phyloP scores from a whole-genome alignment of 371 early-diverging fungal species.

The Mucor saturninus region DNA sequence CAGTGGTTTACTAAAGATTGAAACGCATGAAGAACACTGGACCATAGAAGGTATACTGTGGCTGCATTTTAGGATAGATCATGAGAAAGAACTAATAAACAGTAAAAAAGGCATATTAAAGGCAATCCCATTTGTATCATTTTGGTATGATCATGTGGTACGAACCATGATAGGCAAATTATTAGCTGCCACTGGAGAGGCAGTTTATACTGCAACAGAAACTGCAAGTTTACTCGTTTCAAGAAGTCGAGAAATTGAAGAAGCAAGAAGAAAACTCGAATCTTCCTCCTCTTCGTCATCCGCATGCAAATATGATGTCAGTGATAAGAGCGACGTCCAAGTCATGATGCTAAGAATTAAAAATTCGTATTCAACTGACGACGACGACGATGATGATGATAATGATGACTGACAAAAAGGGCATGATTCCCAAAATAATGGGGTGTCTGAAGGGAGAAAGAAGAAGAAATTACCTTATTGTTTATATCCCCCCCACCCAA shows the following conservation, averaged over 20 bases:
- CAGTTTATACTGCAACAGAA: slow-evolving; percentile 54
- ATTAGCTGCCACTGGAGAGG: slow-evolving; percentile 56
- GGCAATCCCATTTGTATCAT: slow-evolving; percentile 57
- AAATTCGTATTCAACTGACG: slow-evolving; percentile 6
- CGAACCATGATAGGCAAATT: slow-evolving; percentile 56
- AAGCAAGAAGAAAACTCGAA: slow-evolving; percentile 24
- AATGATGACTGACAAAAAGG: no score
- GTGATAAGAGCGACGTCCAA: background rate
- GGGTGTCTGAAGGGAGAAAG: background rate
- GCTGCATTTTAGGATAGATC: no score
- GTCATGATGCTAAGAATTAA: slow-evolving; percentile 16
- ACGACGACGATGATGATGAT: background rate
- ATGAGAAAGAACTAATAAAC: background rate
- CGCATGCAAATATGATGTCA: background rate
- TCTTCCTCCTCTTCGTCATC: background rate
- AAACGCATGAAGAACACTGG: slow-evolving; percentile 60
- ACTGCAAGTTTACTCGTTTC: slow-evolving; percentile 31
- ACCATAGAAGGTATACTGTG: slow-evolving; percentile 45
- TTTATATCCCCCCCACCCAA: no score
- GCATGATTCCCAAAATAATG: no score
- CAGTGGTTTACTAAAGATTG: slow-evolving; percentile 47
- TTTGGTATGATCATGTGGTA: slow-evolving; percentile 67
- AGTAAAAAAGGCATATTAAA: slow-evolving; percentile 49
- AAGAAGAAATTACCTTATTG: background rate
- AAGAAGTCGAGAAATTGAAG: slow-evolving; percentile 37